Evolutionary conservation across 1,284 basidiomycete genomes (phyloP).

Genomic region (Laetiporus sulphureus): DNA sequence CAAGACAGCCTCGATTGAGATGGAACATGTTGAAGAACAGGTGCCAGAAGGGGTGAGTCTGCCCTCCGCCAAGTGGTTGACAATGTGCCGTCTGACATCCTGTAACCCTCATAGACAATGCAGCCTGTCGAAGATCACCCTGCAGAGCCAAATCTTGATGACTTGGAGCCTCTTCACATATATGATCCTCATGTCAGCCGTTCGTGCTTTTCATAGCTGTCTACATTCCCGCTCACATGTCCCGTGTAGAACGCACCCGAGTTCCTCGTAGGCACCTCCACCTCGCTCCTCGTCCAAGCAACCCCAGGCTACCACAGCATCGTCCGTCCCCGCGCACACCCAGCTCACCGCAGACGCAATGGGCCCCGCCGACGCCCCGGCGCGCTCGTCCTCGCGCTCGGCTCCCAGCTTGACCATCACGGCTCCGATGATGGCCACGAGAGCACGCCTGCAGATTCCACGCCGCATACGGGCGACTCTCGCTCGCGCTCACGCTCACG

Average conservation of each 20-base stretch:
- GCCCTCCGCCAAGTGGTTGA: too few species aligned
- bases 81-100: too few species aligned
- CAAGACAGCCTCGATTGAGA: slow-evolving; percentile 12
- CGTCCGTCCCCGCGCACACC: slow-evolving; percentile 3
- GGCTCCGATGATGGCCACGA: not conserved
- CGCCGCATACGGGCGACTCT: too few species aligned
- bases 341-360: slow-evolving; percentile 2
- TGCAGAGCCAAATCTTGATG: not conserved
- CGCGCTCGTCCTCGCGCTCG: slow-evolving; percentile 13
- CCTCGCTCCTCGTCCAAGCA: slow-evolving; percentile 13
- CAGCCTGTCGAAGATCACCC: too few species aligned
- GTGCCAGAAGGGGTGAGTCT: too few species aligned
- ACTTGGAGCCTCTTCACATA: slow-evolving; percentile 12
- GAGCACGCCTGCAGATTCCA: too few species aligned
- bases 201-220: not conserved
- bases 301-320: slow-evolving; percentile 12
- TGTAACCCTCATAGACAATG: too few species aligned
- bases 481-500: too few species aligned
- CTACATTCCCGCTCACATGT: not conserved
- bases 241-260: slow-evolving; percentile 15
- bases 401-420: slow-evolving; percentile 2
- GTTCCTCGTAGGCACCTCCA: slow-evolving; percentile 19
- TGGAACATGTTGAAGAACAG: slow-evolving; percentile 4
- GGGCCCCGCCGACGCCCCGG: slow-evolving; percentile 10
- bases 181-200: slow-evolving; percentile 16